phyloP scores from a whole-genome alignment of 306 rosid species.

The Corylus americana region DNA sequence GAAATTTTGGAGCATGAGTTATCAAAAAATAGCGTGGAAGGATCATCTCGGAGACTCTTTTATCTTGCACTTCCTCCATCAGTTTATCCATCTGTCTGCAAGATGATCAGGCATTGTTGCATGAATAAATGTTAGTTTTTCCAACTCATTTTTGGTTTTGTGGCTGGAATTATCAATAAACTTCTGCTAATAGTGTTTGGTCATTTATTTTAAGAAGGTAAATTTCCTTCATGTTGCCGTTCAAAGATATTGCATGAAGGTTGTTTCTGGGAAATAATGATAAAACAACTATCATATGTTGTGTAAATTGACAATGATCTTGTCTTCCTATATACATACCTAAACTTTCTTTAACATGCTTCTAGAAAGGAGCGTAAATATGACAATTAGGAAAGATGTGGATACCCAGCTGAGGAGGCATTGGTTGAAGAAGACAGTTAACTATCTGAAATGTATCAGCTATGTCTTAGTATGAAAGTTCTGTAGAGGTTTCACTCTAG shows the following conservation, averaged over 20 bases:
- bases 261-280: neutral
- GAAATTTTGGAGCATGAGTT: slow-evolving; percentile 73
- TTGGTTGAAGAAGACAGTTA: neutral
- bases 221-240: neutral
- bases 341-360: neutral
- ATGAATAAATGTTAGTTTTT: slow-evolving; percentile 76
- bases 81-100: slow-evolving; percentile 91
- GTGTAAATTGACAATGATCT: neutral
- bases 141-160: slow-evolving; percentile 21
- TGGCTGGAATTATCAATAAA: slow-evolving; percentile 13
- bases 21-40: slow-evolving; percentile 51
- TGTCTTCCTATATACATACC: neutral
- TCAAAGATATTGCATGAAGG: neutral
- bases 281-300: neutral
- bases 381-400: neutral
- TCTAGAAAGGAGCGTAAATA: neutral
- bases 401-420: neutral
- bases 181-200: neutral
- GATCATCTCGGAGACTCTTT: slow-evolving; percentile 84
- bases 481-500: neutral
- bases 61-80: slow-evolving; percentile 99
- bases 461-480: neutral
- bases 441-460: neutral
- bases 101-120: slow-evolving; percentile 80
- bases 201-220: neutral